phyloP scores from a whole-genome alignment of 176 grass and related monocot genomes.

The Triticum aestivum region IWGSC_CS_RefSeq_v2.1 NC_057802.1:73496190-73496689 shows the following conservation, averaged over 20 bases:
- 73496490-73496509: too few species aligned
- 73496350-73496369: neutral
- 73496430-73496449: neutral
- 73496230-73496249: neutral
- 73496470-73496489: too few species aligned
- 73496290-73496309: too few species aligned
- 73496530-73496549: neutral
- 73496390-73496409: neutral
- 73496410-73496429: neutral
- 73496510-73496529: neutral
- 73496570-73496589: neutral
- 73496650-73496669: too few species aligned
- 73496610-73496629: neutral
- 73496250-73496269: too few species aligned
- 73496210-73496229: neutral
- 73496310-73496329: too few species aligned
- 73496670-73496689: too few species aligned
- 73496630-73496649: neutral
- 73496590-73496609: neutral
- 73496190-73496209: neutral
- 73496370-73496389: neutral
- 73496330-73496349: too few species aligned
- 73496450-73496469: neutral
- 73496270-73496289: too few species aligned
- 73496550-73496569: neutral